phyloP scores from a whole-genome alignment of 2,329 filamentous ascomycete genomes.

The Fusarium tricinctum region DNA sequence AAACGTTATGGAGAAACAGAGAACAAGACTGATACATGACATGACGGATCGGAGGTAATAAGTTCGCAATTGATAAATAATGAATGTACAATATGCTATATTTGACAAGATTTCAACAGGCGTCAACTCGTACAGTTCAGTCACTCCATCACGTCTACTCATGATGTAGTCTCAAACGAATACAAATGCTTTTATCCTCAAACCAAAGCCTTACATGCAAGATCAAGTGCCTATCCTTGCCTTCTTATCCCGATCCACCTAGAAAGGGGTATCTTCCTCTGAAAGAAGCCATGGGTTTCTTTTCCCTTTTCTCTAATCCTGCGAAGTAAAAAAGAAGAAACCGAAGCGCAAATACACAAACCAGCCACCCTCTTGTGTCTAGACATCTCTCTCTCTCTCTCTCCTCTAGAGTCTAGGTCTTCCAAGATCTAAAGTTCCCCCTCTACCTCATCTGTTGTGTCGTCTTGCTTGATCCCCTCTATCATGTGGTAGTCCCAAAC shows the following conservation, averaged over 20 bases:
- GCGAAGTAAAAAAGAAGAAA: not conserved
- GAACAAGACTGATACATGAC: too few species aligned
- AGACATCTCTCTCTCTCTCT: not conserved
- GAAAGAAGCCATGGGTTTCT: not conserved
- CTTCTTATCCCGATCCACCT: not conserved
- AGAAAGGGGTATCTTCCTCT: not conserved
- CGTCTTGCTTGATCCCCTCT: conserved; percentile 64
- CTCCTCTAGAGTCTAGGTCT: not conserved
- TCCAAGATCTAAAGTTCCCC: conserved; percentile 7
- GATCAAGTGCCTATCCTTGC: conserved; percentile 1
- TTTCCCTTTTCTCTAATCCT: not conserved
- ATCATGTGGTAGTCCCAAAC: conserved; percentile 72
- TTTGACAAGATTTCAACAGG: not conserved
- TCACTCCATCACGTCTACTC: not conserved
- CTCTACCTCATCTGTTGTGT: conserved; percentile 17
- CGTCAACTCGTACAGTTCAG: not conserved
- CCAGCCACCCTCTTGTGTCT: conserved; percentile 7
- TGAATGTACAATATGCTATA: too few species aligned
- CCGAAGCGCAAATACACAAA: conserved; percentile 6
- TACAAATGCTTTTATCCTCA: conserved; percentile 1
- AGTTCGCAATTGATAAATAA: fast-evolving
- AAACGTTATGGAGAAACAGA: too few species aligned
- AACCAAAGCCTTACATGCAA: conserved; percentile 4
- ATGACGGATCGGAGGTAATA: not conserved
- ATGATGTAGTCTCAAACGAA: not conserved